Evolutionary conservation across 768 basidiomycete genomes (phyloP), one percentile per base, ranked within the genome.

Genomic region (Dioszegia hungarica): DNA sequence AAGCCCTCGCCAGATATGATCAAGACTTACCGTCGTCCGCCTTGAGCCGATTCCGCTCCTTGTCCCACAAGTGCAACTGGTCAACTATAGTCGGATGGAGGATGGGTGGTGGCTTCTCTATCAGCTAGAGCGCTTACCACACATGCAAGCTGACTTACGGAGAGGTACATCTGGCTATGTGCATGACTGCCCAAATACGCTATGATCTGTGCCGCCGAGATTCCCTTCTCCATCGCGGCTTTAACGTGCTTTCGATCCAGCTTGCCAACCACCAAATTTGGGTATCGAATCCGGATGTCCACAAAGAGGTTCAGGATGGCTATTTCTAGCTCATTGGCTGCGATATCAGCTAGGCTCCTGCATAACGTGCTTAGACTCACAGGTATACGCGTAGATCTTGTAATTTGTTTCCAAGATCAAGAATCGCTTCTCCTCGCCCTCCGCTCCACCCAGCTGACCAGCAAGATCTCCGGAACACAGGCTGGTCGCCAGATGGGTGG

Each of bases 391-490:
- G 74, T 98, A 99, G 61, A 99, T 79, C 64, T 92, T 87, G 79
- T 97, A 98, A 79, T 99, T 98, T 19, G 95, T 98, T 79, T 99
- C 95, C 39, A 99, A 81, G 64, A 98, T 85, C 65, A 98, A 87
- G 79, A 95, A 98, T 14, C 93, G 90, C 75, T 94, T 54, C 74
- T 75, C 51, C 80, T 79, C 39, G 82, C 82, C 51, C 83, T 84
- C 59, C 19, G 37, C 38, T 14, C 45, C 46, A 4, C 37, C 45
- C 12, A 40, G 6, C 28, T 47, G 47, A 1, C 47, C 36, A 5
- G 54, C 37, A 12, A 57, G 22, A 25, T 88, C 86, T 48, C 89
- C 90, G 15, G 92, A 94, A 45, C 94, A 95, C 63, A 98, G 79
- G 2, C 92, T 93, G 1, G 94, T 95, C 14, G 94, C 86, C 54